phyloP scores from a whole-genome alignment of 139 green algal species.

The Eudorina sp. region DNA sequence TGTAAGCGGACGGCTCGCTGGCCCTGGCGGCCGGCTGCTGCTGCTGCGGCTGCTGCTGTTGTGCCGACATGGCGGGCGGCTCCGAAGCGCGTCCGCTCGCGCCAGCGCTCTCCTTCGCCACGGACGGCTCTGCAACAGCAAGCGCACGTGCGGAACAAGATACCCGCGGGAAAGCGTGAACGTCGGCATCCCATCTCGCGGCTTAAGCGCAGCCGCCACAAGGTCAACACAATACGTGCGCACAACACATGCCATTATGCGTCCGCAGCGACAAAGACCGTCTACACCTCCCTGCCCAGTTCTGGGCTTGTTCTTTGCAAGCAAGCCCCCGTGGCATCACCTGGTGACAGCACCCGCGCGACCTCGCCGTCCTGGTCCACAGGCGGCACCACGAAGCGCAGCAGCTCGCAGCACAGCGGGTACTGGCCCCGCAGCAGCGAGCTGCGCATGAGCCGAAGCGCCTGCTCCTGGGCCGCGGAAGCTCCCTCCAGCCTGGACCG shows the following conservation, averaged over 20 bases:
- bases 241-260: too few relatives aligned
- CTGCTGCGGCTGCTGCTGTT: background rate
- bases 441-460: slow-evolving; percentile 76
- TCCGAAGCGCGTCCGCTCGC: background rate
- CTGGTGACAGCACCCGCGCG: background rate
- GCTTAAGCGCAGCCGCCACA: too few relatives aligned
- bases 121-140: background rate
- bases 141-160: too few relatives aligned
- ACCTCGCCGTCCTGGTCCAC: background rate
- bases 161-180: too few relatives aligned
- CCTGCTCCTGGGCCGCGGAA: slow-evolving; percentile 63
- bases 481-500: slow-evolving; percentile 76
- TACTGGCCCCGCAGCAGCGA: slow-evolving; percentile 75
- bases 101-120: background rate
- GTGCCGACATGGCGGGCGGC: background rate
- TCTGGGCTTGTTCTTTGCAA: too few relatives aligned
- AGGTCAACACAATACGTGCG: too few relatives aligned
- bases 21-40: background rate
- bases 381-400: slow-evolving; percentile 85
- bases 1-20: background rate
- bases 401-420: slow-evolving; percentile 82
- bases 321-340: background rate
- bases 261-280: too few relatives aligned
- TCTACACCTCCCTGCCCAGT: too few relatives aligned
- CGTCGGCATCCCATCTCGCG: too few relatives aligned